A percentile compares a stretch with the other conserved stretches of the same genome.
phyloP scores from a whole-genome alignment of 2,329 filamentous ascomycete genomes.

The Ophiostoma tasmaniense region DNA sequence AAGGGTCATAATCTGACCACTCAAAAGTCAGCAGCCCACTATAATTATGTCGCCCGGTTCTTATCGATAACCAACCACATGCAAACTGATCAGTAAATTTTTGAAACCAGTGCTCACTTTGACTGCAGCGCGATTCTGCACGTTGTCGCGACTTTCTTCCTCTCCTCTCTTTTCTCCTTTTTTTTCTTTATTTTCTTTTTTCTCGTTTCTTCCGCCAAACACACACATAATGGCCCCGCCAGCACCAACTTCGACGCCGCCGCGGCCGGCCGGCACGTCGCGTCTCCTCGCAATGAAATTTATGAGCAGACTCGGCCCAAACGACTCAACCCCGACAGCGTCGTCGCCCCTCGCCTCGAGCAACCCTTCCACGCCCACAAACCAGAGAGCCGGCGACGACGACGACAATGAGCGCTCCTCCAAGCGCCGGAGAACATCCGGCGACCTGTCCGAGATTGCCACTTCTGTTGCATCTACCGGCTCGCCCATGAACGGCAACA shows the following conservation, averaged over 20 bases:
- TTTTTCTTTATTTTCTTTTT: not conserved
- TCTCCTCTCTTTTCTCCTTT: not conserved
- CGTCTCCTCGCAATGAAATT: conserved; percentile 93
- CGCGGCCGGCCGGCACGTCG: conserved; percentile 55
- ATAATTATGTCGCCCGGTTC: not conserved
- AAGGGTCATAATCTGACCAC: not conserved
- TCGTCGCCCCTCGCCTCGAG: conserved; percentile 21
- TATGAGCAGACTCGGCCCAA: conserved; percentile 79
- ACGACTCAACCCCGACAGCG: conserved; percentile 31
- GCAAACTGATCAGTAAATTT: conserved; percentile 8
- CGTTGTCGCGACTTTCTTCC: not conserved
- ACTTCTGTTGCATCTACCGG: conserved; percentile 25
- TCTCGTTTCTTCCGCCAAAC: not conserved
- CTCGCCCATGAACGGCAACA: conserved; percentile 28
- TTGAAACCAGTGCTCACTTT: not conserved
- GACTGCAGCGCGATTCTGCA: not conserved
- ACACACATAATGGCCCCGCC: conserved; percentile 13
- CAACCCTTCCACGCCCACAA: conserved; percentile 33
- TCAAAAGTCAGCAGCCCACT: not conserved
- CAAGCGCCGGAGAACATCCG: conserved; percentile 53
- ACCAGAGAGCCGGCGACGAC: not conserved
- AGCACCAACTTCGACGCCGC: conserved; percentile 25
- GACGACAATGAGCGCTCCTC: conserved; percentile 34
- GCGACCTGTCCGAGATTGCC: not conserved
- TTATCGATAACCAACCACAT: conserved; percentile 13